These are phyloP conservation scores for Aspergillus eucalypticola DNA, from an alignment of 2,329 filamentous ascomycete genomes.

Conservation along the genomic window DNA sequence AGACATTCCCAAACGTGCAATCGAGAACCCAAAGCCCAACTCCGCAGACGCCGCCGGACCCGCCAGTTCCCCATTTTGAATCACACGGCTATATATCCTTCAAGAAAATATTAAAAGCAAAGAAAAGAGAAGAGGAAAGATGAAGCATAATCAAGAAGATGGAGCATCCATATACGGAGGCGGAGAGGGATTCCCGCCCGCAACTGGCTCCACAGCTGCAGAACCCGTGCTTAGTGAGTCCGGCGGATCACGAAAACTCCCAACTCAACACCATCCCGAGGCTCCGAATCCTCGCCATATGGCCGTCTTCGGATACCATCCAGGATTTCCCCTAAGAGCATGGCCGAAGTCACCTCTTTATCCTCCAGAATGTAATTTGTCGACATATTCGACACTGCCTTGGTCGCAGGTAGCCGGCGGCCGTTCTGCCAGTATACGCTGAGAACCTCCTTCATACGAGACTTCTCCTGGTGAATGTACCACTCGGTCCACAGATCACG, in stretches of 20 bases:
- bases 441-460: slow-evolving; percentile 56
- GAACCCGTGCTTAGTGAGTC: slow-evolving; percentile 29
- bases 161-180: background rate
- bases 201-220: background rate
- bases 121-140: background rate
- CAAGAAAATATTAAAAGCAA: slow-evolving; percentile 7
- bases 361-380: slow-evolving; percentile 33
- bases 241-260: slow-evolving; percentile 53
- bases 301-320: slow-evolving; percentile 57
- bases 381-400: slow-evolving; percentile 26
- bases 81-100: slow-evolving; percentile 16
- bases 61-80: slow-evolving; percentile 11
- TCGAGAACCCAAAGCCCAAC: slow-evolving; percentile 10
- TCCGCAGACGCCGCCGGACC: slow-evolving; percentile 14
- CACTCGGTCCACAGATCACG: slow-evolving; percentile 62
- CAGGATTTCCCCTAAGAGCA: slow-evolving; percentile 60
- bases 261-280: slow-evolving; percentile 48
- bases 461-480: slow-evolving; percentile 66
- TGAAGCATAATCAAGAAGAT: background rate
- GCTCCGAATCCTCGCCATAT: slow-evolving; percentile 48
- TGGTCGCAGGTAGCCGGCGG: slow-evolving; percentile 34
- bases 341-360: slow-evolving; percentile 54
- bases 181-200: background rate
- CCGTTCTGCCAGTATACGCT: slow-evolving; percentile 45
- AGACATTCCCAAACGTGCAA: slow-evolving; percentile 17